Conservation (phyloP, 2,329 filamentous ascomycete genomes). For the Diaporthe helianthi region DNA sequence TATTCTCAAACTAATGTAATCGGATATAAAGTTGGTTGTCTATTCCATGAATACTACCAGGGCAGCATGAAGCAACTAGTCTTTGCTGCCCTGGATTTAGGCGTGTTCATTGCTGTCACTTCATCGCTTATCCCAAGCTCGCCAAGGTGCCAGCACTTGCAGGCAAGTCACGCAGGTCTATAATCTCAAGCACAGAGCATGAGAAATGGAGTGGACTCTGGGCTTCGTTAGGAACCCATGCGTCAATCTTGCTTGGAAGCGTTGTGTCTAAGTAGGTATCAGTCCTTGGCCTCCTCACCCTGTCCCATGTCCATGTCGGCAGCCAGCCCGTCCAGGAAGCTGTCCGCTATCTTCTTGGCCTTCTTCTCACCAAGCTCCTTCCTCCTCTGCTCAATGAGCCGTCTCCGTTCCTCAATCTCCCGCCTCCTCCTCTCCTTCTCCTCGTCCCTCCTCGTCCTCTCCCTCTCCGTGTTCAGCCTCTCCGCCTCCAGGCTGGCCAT, state of each 20-base stretch:
- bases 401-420: constrained; percentile 70
- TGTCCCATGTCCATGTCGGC: constrained; percentile 40
- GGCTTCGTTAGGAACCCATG: not conserved
- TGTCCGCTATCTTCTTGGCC: constrained; percentile 73
- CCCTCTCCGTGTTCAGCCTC: constrained; percentile 71
- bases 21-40: no score
- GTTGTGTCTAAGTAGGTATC: not conserved
- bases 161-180: not conserved
- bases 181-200: not conserved
- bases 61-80: no score
- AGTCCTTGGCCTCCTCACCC: not conserved
- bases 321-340: constrained; percentile 70
- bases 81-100: no score
- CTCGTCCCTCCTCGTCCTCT: constrained; percentile 61
- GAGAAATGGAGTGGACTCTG: not conserved
- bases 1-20: no score
- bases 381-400: constrained; percentile 64
- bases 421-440: constrained; percentile 64
- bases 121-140: not conserved
- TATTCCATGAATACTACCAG: no score
- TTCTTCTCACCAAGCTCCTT: constrained; percentile 62
- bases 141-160: not conserved
- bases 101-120: no score
- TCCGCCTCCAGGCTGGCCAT: constrained; percentile 77
- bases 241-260: not conserved